Conservation (phyloP, 2,329 filamentous ascomycete genomes). For the Epichloe typhina region DNA sequence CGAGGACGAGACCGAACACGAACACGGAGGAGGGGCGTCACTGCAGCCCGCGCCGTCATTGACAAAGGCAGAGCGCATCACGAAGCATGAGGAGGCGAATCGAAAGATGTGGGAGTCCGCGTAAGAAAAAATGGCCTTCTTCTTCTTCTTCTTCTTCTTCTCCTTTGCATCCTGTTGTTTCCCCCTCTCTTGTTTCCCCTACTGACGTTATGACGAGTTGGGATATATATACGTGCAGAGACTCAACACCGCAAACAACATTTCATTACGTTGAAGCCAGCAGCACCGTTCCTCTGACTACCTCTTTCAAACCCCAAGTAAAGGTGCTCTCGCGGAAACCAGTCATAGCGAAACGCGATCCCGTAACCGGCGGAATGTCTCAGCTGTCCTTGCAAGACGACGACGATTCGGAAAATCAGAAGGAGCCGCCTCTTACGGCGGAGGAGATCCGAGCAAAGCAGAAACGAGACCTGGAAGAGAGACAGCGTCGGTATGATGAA, state of each 20-base stretch:
- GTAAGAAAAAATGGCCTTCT: conserved; percentile 31
- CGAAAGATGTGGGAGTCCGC: conserved; percentile 81
- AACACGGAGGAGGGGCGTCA: conserved; percentile 7
- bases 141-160: background rate
- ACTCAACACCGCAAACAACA: conserved; percentile 54
- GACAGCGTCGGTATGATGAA: conserved; percentile 81
- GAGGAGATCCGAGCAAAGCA: conserved; percentile 71
- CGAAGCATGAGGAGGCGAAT: conserved; percentile 72
- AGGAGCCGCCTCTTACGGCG: conserved; percentile 50
- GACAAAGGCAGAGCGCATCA: conserved; percentile 64
- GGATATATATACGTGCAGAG: conserved; percentile 31
- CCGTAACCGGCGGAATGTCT: conserved; percentile 31
- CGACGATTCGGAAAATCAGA: conserved; percentile 52
- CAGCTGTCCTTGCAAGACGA: conserved; percentile 33
- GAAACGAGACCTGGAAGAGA: conserved; percentile 71
- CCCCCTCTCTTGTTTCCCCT: background rate
- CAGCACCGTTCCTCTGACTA: conserved; percentile 44
- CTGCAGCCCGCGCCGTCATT: conserved; percentile 24
- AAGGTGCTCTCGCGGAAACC: conserved; percentile 80
- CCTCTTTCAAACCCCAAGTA: conserved; percentile 67
- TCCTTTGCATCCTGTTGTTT: background rate
- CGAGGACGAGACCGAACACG: conserved; percentile 18
- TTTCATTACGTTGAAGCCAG: conserved; percentile 62
- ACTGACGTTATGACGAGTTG: conserved; percentile 1
- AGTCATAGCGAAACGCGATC: conserved; percentile 44